Evolutionary conservation across 768 basidiomycete species (phyloP), one percentile per base, ranked within the genome.

Genomic region (Heimioporus sp.): DNA sequence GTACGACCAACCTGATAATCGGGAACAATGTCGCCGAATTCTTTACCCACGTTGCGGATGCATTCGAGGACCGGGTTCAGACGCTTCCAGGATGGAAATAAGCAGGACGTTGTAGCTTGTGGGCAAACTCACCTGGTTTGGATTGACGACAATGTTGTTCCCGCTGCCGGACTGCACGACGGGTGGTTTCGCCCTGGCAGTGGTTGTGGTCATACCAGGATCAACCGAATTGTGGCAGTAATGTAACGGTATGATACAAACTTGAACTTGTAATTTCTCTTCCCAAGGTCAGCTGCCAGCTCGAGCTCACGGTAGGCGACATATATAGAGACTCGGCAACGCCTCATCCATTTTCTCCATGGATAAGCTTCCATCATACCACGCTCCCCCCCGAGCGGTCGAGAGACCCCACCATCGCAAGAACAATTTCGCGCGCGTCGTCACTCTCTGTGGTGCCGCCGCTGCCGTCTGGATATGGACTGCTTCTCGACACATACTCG

Each of bases 1-100:
- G 95, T 98, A 19, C 86, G 79, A 19, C 97, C 97, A 16, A 99
- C 95, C 67, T 98, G 94, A 68, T 90, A 99, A 70, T 99, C 97
- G 20, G 87, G 84, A 16, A 88, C 77, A 53, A 98, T 94, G 63
- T 98, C 95, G 0, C 91, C 91, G 61, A 92, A 97, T 67, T 98
- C 94, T 70, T 93, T 95, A 2, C 89, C 83, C 3, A 97, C 89
- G 70, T 92, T 91, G 54, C 86, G 81, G 48, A 98, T 88, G 59
- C 79, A 80, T 63, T 91, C 85, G 17, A 98, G 79, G n/a, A 98
- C 76, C 0, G 90, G 90, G 65, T 99, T 99, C 19, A 88, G 82
- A 52, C 92, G 78, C 88, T 97, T 61, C 41, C 39, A 10, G 20
- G 41, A 38, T 20, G 28, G 43, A 42, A 35, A 45, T 39, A n/a